Percentiles rank a stretch among this genome's conserved stretches.
Conservation (phyloP, 2,329 filamentous ascomycete genomes). For the Akanthomyces lecanii region DNA sequence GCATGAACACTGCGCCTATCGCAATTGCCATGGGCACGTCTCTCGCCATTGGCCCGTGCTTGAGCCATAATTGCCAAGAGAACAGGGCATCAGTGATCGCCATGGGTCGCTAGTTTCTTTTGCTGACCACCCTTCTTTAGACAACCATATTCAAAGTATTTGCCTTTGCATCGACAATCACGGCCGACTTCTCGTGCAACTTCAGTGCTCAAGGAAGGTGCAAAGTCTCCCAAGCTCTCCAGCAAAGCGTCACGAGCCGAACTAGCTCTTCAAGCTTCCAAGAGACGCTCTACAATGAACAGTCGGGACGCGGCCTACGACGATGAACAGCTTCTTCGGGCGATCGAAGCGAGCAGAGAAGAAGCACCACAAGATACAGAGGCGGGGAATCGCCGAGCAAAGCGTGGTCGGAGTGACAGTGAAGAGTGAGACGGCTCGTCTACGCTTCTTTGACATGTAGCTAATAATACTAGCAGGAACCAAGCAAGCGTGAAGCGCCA, state of each 20-base stretch:
- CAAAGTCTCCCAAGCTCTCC: conserved; percentile 49
- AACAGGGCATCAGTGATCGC: neutral
- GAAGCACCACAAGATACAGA: conserved; percentile 55
- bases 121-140: conserved; percentile 32
- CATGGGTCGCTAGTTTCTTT: conserved; percentile 17
- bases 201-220: conserved; percentile 61
- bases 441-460: conserved; percentile 22
- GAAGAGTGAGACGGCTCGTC: conserved; percentile 70
- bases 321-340: conserved; percentile 81
- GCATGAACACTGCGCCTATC: neutral
- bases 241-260: conserved; percentile 54
- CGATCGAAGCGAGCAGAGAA: conserved; percentile 92
- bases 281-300: conserved; percentile 94
- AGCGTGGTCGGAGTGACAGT: conserved; percentile 83
- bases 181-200: conserved; percentile 56
- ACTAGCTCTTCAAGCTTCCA: conserved; percentile 56
- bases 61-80: neutral
- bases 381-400: conserved; percentile 58
- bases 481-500: conserved; percentile 72
- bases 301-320: conserved; percentile 93
- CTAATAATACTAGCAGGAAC: conserved; percentile 48
- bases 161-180: conserved; percentile 55
- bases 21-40: neutral
- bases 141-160: conserved; percentile 63
- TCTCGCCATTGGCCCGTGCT: neutral